phyloP scores from a whole-genome alignment of 805 yeast genomes.

The Ogataea methanolica region DNA sequence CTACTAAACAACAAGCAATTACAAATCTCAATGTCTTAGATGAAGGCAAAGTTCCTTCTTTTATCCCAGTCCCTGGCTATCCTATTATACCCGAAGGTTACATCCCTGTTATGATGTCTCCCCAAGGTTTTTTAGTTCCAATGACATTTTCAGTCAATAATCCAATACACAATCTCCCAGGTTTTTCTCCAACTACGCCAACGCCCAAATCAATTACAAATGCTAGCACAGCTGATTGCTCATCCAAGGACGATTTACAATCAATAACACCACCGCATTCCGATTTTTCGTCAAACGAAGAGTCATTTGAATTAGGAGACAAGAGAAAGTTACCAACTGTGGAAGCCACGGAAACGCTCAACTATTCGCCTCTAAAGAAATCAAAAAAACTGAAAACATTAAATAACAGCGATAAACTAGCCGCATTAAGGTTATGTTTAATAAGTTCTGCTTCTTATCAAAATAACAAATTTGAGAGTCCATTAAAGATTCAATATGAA shows the following conservation, averaged over 20 bases:
- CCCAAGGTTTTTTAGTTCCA: constrained; percentile 25
- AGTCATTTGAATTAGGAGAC: neutral
- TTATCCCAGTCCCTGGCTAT: constrained; percentile 19
- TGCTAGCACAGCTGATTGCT: too few species aligned
- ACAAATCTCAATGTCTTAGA: too few species aligned
- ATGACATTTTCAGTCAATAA: constrained; percentile 17
- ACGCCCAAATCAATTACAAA: too few species aligned
- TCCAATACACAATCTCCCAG: too few species aligned
- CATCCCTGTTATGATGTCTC: constrained; percentile 29
- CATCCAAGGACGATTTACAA: too few species aligned
- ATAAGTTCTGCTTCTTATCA: constrained; percentile 9
- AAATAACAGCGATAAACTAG: constrained; percentile 8
- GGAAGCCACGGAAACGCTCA: too few species aligned
- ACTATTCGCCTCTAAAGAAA: neutral
- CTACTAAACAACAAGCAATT: too few species aligned
- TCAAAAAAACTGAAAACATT: neutral
- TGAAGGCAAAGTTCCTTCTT: constrained; percentile 12
- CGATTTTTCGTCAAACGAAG: neutral
- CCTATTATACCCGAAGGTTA: constrained; percentile 26
- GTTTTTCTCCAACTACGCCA: too few species aligned
- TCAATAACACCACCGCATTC: too few species aligned
- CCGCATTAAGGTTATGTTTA: constrained; percentile 14
- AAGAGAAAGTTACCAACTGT: neutral
- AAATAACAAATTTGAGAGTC: neutral
- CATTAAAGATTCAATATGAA: constrained; percentile 4